phyloP scores from a whole-genome alignment of 495 filamentous ascomycete species.

The Neurospora tetraspora region DNA sequence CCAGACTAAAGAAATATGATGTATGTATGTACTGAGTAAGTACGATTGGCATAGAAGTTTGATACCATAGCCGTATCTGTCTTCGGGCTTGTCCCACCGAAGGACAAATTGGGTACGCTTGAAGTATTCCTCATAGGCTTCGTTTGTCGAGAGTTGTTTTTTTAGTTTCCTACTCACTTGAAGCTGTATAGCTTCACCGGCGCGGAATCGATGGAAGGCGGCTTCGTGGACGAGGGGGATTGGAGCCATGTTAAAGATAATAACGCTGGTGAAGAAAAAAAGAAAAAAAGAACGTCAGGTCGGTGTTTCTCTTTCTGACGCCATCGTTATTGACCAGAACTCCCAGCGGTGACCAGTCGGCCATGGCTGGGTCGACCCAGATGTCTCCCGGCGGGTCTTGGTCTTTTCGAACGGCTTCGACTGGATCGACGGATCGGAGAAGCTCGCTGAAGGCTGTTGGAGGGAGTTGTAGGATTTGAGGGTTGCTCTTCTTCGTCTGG shows the following conservation, averaged over 20 bases:
- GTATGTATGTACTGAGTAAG: too few relatives aligned
- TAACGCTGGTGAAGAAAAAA: too few relatives aligned
- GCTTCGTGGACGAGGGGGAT: slow-evolving; percentile 11
- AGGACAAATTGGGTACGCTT: too few relatives aligned
- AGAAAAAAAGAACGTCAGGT: neutral
- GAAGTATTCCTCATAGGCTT: too few relatives aligned
- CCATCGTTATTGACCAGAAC: slow-evolving; percentile 22
- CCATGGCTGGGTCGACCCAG: slow-evolving; percentile 16
- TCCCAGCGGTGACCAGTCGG: slow-evolving; percentile 14
- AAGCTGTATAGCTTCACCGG: slow-evolving; percentile 1
- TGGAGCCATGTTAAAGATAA: too few relatives aligned
- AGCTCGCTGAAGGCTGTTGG: slow-evolving; percentile 28
- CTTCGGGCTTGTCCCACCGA: too few relatives aligned
- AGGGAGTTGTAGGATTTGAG: slow-evolving; percentile 8
- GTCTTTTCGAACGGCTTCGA: slow-evolving; percentile 11
- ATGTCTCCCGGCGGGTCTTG: slow-evolving; percentile 14
- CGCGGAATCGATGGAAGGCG: slow-evolving; percentile 9
- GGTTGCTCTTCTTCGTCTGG: too few relatives aligned
- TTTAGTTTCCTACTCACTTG: too few relatives aligned
- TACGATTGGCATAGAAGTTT: too few relatives aligned
- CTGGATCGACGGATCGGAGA: slow-evolving; percentile 25
- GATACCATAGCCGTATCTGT: too few relatives aligned
- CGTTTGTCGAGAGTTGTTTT: too few relatives aligned
- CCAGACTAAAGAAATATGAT: too few relatives aligned
- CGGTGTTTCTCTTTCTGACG: slow-evolving; percentile 17